Base-by-base conservation (phyloP, 306 rosid genomes). In the Quercus alba region DNA sequence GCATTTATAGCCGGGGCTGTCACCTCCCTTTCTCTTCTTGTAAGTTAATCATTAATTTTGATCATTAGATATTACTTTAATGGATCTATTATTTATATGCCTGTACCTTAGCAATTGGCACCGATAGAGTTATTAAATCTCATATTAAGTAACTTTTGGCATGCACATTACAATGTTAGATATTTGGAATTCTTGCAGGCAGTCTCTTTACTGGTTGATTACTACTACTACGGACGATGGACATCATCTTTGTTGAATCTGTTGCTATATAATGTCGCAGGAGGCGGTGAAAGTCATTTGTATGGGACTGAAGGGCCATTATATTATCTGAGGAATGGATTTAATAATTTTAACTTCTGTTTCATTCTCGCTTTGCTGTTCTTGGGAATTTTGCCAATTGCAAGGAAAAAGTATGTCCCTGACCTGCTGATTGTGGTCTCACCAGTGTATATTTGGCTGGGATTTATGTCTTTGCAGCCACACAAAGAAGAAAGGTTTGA, bases 201-300 rank as follows among this genome's bases (percentile, higher is more conserved):
- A 76, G 66, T 67, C 41, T 96, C 99, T 15, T 52, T 87, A 70
- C 87, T 91, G 70, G 78, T 81, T 25, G 99, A 96, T 84, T 72
- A 82, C 81, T 23, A 75, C 82, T 93, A 90, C 84, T 96, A 96
- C 77, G 86, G 88, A 85, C 85, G 63, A 75, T 93, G 98, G 99
- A 96, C 99, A 56, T 96, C 98, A 19, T 96, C 99, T 59, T 92
- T 95, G 62, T 78, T 95, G 77, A 95, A 95, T 87, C 87, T 95
- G 83, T 78, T 93, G 82, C 31, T 89, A 72, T 95, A 95, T 86
- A 96, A 93, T 25, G 92, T 93, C 11, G 93, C 84, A 46, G 99
- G 99, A 80, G 99, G 99, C 1, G 99, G 99, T 57, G 98, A 93
- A 78, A 96, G 99, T 81, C 94, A 93, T 79, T 87, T 96, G 84